Base-by-base conservation (phyloP, 2,329 filamentous ascomycete species). In the Ophiosphaerella herpotricha region DNA sequence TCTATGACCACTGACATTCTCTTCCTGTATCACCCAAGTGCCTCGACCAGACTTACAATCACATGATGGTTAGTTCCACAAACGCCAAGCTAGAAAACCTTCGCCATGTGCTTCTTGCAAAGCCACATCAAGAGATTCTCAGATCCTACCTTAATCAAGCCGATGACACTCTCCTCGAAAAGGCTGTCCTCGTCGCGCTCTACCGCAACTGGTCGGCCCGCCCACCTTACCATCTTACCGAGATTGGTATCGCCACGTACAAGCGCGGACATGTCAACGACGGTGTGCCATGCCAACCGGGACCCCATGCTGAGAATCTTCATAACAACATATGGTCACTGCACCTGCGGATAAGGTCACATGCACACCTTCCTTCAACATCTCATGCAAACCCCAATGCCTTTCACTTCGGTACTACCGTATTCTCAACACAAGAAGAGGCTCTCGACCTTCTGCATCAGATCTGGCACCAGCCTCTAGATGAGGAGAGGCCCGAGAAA, bases 161-260 rank as follows among this genome's bases (percentile, higher is more conserved):
- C 11, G 39, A 33, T 3, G 23, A 47, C 11, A 23, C 18, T 21
- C 39, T 51, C 5, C 43, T 58, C 35, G 14, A 48, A 2, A n/a
- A 54, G 21, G 57, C 57, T 8, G 46, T 62, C 3, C 51, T 62
- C 12, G 52, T 60, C 24, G 49, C 50, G 3, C 13, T 60, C 13
- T 36, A 50, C 43, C 55, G 47, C n/a, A 55, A 51, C 24, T 55
- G 55, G 50, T 50, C 50, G 7, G 26, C 21, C 2, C 34, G 38
- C 26, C 42, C 43, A 7, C 57, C 57, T 5, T 43, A 55, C 32
- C 42, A 33, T 14, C 44, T 58, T 26, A 53, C 47, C n/a, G 60
- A 58, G 8, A 42, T 63, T 4, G 60, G 61, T 6, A 50, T 63
- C 24, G 46, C 55, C 2, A 58, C 53, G 23, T 58, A 55, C 39